phyloP scores from a whole-genome alignment of 2,329 filamentous ascomycete species.

The Aureobasidium sp. region DNA sequence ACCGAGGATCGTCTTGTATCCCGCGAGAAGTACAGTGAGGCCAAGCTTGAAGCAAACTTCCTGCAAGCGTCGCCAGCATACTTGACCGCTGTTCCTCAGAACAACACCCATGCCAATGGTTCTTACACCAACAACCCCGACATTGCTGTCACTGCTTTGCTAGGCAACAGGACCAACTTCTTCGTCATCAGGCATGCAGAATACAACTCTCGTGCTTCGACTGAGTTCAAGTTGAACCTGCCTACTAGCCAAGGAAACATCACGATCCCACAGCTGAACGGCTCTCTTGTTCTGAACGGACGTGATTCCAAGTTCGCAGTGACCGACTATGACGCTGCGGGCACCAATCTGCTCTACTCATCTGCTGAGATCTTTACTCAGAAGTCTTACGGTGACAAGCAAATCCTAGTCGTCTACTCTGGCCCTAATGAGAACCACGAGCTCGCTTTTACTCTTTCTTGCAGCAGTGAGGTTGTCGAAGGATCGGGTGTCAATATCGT shows the following conservation, averaged over 20 bases:
- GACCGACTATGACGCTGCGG: constrained; percentile 52
- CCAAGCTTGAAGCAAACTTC: constrained; percentile 71
- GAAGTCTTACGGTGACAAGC: constrained; percentile 52
- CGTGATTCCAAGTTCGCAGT: constrained; percentile 57
- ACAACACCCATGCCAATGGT: constrained; percentile 39
- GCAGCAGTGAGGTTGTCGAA: constrained; percentile 32
- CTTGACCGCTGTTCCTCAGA: constrained; percentile 51
- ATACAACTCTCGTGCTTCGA: constrained; percentile 53
- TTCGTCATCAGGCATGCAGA: constrained; percentile 59
- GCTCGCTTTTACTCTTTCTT: constrained; percentile 42
- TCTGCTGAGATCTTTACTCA: constrained; percentile 50
- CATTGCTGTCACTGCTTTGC: constrained; percentile 56
- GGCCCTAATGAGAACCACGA: constrained; percentile 58
- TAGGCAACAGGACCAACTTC: constrained; percentile 50
- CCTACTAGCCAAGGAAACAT: constrained; percentile 52
- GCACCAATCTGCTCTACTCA: constrained; percentile 47
- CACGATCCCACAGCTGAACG: constrained; percentile 53
- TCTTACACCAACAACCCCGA: constrained; percentile 47
- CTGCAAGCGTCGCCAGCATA: constrained; percentile 65
- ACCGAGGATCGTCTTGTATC: constrained; percentile 61
- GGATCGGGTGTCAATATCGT: constrained; percentile 34
- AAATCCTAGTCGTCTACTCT: constrained; percentile 51
- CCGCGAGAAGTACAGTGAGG: constrained; percentile 71
- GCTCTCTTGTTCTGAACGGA: constrained; percentile 51
- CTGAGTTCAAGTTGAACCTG: constrained; percentile 58